A percentile compares a stretch with the other conserved stretches of the same genome.
Evolutionary conservation across 352 stramenopile species (phyloP).

Genomic region (Globisporangium radiosum): DNA sequence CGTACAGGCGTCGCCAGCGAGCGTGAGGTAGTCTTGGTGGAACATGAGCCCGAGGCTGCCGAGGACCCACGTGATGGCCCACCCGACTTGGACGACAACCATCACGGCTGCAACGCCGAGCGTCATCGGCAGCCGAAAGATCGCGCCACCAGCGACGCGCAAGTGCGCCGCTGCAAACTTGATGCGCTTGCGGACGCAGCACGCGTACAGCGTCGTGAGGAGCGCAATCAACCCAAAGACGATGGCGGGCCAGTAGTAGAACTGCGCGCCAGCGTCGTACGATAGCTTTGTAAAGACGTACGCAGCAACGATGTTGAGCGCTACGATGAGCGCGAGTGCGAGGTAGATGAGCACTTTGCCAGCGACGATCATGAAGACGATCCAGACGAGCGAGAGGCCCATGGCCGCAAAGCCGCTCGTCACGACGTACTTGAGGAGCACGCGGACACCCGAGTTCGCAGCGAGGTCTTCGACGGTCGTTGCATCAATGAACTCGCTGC

Average conservation of each 20-base stretch:
- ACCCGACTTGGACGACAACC: conserved; percentile 83
- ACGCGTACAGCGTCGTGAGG: conserved; percentile 50
- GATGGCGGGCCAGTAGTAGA: conserved; percentile 65
- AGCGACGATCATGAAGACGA: neutral
- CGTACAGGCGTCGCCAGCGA: conserved; percentile 39
- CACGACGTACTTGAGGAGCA: conserved; percentile 52
- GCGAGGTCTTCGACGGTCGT: conserved; percentile 33
- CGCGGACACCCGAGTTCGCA: conserved; percentile 38
- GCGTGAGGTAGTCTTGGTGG: conserved; percentile 57
- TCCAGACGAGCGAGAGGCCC: conserved; percentile 29
- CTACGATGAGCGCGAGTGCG: conserved; percentile 38
- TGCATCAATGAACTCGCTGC: conserved; percentile 49
- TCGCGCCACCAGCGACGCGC: conserved; percentile 76
- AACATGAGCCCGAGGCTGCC: conserved; percentile 80
- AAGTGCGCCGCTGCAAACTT: conserved; percentile 91
- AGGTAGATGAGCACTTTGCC: conserved; percentile 28
- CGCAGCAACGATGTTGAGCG: conserved; percentile 43
- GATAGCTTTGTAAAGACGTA: conserved; percentile 66
- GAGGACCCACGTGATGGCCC: conserved; percentile 82
- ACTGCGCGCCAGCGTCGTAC: conserved; percentile 41
- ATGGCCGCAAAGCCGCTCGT: conserved; percentile 48
- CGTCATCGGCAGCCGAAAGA: conserved; percentile 82
- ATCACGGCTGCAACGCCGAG: conserved; percentile 78
- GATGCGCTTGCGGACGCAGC: conserved; percentile 78
- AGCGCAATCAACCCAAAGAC: conserved; percentile 49